Evolutionary conservation across 257 asterid genomes (phyloP).

Genomic region (Solanum neorickii): DNA sequence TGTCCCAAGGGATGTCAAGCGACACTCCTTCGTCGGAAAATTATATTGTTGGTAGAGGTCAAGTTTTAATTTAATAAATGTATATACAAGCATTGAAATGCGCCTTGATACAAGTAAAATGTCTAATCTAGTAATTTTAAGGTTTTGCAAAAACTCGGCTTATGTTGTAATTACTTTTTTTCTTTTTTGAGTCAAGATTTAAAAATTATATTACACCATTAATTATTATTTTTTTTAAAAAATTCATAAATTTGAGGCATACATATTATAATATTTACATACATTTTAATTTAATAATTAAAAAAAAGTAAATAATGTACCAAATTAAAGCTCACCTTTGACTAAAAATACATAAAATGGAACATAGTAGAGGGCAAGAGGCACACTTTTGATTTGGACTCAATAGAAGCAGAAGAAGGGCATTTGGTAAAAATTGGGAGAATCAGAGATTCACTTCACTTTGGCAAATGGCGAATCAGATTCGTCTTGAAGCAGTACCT

Average conservation of each 20-base stretch:
- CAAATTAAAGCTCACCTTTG: not conserved
- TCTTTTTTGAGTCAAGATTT: not conserved
- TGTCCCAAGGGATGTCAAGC: not conserved
- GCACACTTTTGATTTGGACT: not conserved
- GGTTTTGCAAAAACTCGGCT: not conserved
- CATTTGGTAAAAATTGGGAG: not conserved
- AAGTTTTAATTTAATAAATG: too few relatives aligned
- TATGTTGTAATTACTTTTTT: too few relatives aligned
- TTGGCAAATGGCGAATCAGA: slow-evolving; percentile 27
- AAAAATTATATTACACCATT: not conserved
- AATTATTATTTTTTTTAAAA: not conserved
- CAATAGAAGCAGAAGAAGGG: not conserved
- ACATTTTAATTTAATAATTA: not conserved
- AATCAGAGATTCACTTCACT: not conserved
- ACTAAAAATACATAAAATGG: not conserved
- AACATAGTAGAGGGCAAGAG: not conserved
- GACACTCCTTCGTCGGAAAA: too few relatives aligned
- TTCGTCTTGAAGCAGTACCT: slow-evolving; percentile 36
- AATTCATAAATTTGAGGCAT: not conserved
- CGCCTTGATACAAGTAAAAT: not conserved
- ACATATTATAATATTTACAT: not conserved
- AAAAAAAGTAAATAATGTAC: not conserved
- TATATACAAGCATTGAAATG: not conserved
- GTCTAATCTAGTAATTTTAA: too few relatives aligned
- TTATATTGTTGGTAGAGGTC: not conserved